Evolutionary conservation across 768 basidiomycete species (phyloP).

Genomic region (Suillus plorans): DNA sequence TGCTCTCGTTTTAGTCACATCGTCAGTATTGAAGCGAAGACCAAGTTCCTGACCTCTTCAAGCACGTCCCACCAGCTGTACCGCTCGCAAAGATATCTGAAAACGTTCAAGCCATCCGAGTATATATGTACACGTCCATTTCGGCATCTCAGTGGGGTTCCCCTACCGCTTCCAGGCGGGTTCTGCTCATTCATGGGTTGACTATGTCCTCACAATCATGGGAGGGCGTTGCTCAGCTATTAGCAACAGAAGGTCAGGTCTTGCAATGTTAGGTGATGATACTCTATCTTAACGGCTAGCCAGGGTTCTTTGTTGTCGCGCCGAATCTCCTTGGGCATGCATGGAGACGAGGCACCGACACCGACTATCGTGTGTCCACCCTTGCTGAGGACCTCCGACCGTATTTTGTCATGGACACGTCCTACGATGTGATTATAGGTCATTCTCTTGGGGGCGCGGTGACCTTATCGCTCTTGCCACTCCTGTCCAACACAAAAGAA

Average conservation of each 20-base stretch:
- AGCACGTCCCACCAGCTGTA: background rate
- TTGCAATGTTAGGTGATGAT: background rate
- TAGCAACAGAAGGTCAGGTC: background rate
- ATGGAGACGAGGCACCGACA: background rate
- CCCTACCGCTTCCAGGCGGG: background rate
- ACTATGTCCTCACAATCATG: background rate
- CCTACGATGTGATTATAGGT: background rate
- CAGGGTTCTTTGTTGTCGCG: background rate
- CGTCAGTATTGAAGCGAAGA: background rate
- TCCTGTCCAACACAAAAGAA: background rate
- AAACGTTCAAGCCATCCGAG: background rate
- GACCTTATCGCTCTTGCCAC: background rate
- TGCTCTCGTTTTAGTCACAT: background rate
- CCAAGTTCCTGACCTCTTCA: background rate
- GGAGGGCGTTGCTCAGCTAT: background rate
- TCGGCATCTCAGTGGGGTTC: background rate
- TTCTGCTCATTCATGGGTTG: background rate
- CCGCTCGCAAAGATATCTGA: background rate
- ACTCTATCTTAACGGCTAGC: background rate
- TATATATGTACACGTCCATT: background rate
- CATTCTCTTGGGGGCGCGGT: background rate
- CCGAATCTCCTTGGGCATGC: constrained; percentile 1
- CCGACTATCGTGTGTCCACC: background rate
- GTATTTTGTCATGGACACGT: background rate
- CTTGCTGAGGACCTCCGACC: background rate